Percentiles rank a stretch among this genome's conserved stretches.
Evolutionary conservation across 352 stramenopile species (phyloP).

Genomic region (Pythium plurisporium): DNA sequence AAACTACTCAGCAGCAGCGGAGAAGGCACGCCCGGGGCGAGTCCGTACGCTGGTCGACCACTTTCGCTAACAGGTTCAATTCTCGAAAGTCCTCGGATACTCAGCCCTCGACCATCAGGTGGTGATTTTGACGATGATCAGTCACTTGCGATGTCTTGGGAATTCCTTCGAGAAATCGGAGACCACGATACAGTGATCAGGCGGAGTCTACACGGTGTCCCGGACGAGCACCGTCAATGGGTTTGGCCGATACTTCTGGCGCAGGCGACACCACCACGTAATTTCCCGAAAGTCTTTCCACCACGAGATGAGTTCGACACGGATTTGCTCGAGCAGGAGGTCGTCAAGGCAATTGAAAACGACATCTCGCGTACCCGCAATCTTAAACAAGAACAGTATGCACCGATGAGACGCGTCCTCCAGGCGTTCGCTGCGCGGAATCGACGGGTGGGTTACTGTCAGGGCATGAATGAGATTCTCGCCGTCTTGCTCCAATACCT

Average conservation of each 20-base stretch:
- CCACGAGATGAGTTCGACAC: conserved; percentile 15
- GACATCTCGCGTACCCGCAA: conserved; percentile 71
- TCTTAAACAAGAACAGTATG: conserved; percentile 44
- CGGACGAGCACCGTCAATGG: conserved; percentile 61
- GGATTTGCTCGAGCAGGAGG: conserved; percentile 49
- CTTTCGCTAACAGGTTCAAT: conserved; percentile 59
- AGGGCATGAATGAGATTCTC: conserved; percentile 85
- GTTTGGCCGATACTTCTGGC: conserved; percentile 69
- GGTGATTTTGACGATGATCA: conserved; percentile 18
- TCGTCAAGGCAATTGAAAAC: conserved; percentile 77
- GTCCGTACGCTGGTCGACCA: conserved; percentile 37
- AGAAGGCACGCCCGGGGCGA: conserved; percentile 24
- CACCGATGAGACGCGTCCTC: conserved; percentile 62
- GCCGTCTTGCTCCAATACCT: conserved; percentile 69
- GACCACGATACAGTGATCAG: conserved; percentile 29
- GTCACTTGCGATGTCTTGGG: conserved; percentile 30
- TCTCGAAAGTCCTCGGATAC: conserved; percentile 36
- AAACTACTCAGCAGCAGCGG: conserved; percentile 32
- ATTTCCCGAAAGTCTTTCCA: conserved; percentile 16
- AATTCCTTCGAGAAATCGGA: conserved; percentile 30
- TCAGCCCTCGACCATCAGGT: conserved; percentile 28
- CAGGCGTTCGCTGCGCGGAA: conserved; percentile 72
- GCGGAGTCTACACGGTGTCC: conserved; percentile 50
- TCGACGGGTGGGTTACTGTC: conserved; percentile 74
- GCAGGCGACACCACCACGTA: conserved; percentile 27